Base-by-base conservation (phyloP, 345 rosid genomes). In the Raphanus sativus region DNA sequence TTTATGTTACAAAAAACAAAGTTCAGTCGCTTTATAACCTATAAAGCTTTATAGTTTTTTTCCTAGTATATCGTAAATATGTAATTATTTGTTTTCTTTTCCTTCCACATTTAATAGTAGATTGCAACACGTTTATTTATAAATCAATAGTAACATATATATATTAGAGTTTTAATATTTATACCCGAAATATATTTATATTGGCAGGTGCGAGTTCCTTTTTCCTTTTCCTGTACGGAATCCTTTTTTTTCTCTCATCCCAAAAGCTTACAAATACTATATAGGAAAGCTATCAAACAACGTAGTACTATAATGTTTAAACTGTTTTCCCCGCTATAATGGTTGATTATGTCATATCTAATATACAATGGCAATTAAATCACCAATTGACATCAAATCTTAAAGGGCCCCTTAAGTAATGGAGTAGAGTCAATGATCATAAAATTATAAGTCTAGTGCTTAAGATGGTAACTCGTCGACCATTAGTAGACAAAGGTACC, bases 381-480 rank as follows among this genome's bases (percentile, higher is more conserved):
- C 50, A 71, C 67, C 72, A 66, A 40, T 77, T 26, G 15, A 71
- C 67, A 32, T 71, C 55, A 66, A 59, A 71, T 71, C 63, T 32
- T 77, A 45, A 59, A 66, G 42, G 55, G 25, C 10, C 72, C 66
- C 8, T 62, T 26, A n/a, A 32, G 32, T 32, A 60, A 63, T 67
- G 73, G 58, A 72, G 42, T 33, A 60, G 63, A 78, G 77, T 78
- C 81, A 66, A 78, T 78, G 63, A 72, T 65, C 5, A 58, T 78
- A 25, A 45, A 30, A 59, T 12, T 34, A 69, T 45, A 60, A 21
- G 33, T 60, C 24, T 59, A 71, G 75, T 77, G 75, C 77, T 78
- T 78, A 48, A 32, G 74, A 48, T 72, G 63, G 73, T 78, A 72
- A 65, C 8, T 40, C 30, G 1, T 71, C 56, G 64, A 71, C 77